Percentiles rank a stretch among this genome's conserved stretches.
These are phyloP conservation scores for Anaeramoeba ignava DNA, from an alignment of 78 protist species.

Conservation along the genomic window DNA sequence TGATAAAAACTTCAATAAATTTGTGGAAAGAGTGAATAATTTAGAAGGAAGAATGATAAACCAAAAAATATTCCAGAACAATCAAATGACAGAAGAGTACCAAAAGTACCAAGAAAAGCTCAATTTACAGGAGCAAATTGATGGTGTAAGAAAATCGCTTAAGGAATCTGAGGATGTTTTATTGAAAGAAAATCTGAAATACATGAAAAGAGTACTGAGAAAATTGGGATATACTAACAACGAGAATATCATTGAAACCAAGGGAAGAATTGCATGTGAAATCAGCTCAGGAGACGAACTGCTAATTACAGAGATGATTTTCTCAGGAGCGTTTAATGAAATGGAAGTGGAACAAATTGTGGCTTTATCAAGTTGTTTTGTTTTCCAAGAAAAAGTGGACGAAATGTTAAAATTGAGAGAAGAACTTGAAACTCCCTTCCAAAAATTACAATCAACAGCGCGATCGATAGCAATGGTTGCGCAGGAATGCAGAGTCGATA, in stretches of 20 bases:
- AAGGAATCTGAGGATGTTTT: not conserved
- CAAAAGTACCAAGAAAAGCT: not conserved
- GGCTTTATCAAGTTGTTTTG: slow-evolving; percentile 12
- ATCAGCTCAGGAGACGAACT: slow-evolving; percentile 85
- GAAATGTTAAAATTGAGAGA: slow-evolving; percentile 6
- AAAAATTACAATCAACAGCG: not conserved
- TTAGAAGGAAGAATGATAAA: not conserved
- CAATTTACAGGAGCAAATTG: not conserved
- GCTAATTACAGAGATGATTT: slow-evolving; percentile 74
- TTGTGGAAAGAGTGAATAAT: not conserved
- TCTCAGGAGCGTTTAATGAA: slow-evolving; percentile 73
- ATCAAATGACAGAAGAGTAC: not conserved
- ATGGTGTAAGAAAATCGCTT: not conserved
- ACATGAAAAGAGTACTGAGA: not conserved
- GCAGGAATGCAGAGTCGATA: slow-evolving; percentile 50
- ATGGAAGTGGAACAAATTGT: slow-evolving; percentile 42
- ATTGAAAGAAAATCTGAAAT: not conserved
- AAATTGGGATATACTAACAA: slow-evolving; percentile 49
- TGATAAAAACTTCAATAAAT: not conserved
- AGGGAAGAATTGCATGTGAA: slow-evolving; percentile 90
- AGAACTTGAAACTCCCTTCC: not conserved
- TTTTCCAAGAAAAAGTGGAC: slow-evolving; percentile 9
- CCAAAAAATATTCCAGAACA: not conserved
- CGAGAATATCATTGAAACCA: slow-evolving; percentile 52
- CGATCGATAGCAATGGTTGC: slow-evolving; percentile 23